These are phyloP conservation scores for Penicillium cataractarum DNA, from an alignment of 495 filamentous ascomycete species.

Conservation along the genomic window DNA sequence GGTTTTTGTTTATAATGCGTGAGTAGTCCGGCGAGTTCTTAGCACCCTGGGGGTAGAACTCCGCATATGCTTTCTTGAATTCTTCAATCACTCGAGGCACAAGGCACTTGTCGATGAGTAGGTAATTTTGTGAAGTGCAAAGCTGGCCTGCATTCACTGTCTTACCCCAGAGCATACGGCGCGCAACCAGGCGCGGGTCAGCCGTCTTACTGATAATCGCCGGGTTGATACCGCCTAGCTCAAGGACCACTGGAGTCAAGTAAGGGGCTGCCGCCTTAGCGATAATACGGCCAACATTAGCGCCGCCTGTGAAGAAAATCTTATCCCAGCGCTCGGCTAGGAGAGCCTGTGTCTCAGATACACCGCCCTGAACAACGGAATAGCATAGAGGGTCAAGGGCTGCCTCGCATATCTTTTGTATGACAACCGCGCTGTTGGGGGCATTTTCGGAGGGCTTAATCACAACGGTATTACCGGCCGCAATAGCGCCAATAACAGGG, in stretches of 20 bases:
- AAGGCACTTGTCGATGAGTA: constrained; percentile 75
- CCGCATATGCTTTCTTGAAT: constrained; percentile 69
- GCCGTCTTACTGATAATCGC: constrained; percentile 84
- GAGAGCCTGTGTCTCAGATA: constrained; percentile 79
- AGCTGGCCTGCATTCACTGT: constrained; percentile 82
- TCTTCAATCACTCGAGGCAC: constrained; percentile 72
- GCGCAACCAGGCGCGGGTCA: constrained; percentile 78
- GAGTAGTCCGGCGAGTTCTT: constrained; percentile 73
- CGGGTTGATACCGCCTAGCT: constrained; percentile 90
- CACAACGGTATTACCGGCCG: constrained; percentile 85
- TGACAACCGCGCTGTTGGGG: constrained; percentile 70
- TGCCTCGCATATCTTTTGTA: constrained; percentile 75
- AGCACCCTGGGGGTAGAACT: constrained; percentile 85
- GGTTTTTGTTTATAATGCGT: constrained; percentile 74
- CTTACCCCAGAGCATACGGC: constrained; percentile 87
- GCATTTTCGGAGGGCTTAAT: constrained; percentile 89
- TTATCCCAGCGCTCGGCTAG: constrained; percentile 94
- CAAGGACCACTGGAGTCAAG: constrained; percentile 84
- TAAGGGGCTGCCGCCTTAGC: constrained; percentile 90
- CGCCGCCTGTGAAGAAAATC: constrained; percentile 91
- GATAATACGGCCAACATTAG: constrained; percentile 80
- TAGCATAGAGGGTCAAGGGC: constrained; percentile 79
- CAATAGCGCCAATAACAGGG: constrained; percentile 86
- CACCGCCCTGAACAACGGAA: constrained; percentile 74
- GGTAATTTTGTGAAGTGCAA: constrained; percentile 88